A percentile compares a stretch with the other conserved stretches of the same genome.
These are phyloP conservation scores for Arthrinium phaeospermum DNA, from an alignment of 2,329 filamentous ascomycete species.

Conservation along the genomic window DNA sequence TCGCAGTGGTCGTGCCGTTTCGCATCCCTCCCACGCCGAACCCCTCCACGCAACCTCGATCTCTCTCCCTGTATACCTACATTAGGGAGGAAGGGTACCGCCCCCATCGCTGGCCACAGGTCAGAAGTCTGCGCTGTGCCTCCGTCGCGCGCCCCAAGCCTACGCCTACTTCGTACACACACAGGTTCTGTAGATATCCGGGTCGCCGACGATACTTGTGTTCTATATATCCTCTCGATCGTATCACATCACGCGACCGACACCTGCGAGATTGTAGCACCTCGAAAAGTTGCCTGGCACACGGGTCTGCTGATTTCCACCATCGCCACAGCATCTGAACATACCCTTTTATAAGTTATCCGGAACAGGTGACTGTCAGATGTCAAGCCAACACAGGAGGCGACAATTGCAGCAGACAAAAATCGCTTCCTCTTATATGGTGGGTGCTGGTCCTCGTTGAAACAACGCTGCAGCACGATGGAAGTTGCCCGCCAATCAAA, in stretches of 20 bases:
- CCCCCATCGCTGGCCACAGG: not conserved
- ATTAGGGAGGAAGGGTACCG: not conserved
- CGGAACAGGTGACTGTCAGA: conserved; percentile 13
- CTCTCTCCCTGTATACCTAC: not conserved
- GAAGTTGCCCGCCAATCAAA: conserved; percentile 18
- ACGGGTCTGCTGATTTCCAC: conserved; percentile 8
- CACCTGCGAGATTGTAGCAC: conserved; percentile 4
- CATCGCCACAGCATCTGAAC: conserved; percentile 13
- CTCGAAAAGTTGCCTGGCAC: not conserved
- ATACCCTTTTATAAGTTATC: not conserved
- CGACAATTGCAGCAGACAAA: conserved; percentile 6
- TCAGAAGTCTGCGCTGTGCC: conserved; percentile 6
- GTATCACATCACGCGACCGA: conserved; percentile 18
- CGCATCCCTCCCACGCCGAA: not conserved
- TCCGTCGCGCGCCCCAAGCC: not conserved
- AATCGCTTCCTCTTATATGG: conserved; percentile 3
- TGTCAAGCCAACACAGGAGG: not conserved
- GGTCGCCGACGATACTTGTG: conserved; percentile 12
- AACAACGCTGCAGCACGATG: conserved; percentile 19
- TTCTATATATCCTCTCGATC: conserved; percentile 5
- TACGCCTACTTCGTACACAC: conserved; percentile 8
- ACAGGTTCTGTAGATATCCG: conserved; percentile 8
- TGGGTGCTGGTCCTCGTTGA: conserved; percentile 2
- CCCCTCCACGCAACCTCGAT: not conserved
- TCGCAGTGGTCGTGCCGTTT: conserved; percentile 9